Evolutionary conservation across 192 early-diverging fungal species (phyloP), one percentile per base, ranked within the genome.

Genomic region (Coemansia sp.): DNA sequence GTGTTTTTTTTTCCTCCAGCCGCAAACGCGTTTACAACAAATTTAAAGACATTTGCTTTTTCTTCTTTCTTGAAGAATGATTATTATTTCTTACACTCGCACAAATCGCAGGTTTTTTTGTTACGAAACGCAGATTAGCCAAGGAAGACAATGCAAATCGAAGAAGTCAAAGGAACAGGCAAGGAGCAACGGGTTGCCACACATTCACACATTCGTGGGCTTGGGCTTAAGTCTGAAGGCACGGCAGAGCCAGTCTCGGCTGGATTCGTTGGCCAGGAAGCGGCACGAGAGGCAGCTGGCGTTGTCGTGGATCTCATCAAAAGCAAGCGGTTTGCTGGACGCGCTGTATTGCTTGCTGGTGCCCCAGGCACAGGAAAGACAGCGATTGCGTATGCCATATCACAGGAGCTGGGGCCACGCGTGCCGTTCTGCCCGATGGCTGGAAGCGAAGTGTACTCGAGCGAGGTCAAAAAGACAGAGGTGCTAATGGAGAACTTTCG

Each of bases 381-480:
- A 0, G 97, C 97, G 4, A 87, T 99, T 58, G 97, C 97, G 0
- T 87, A 98, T 48, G 95, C 97, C 0, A 88, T 98, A 62, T 89
- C 95, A 34, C 95, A 98, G 74, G 97, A 99, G 68, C 87, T 99
- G 46, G 97, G 97, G 3, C 87, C 92, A 43, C 95, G 97, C 65
- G 97, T 99, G n/a, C 97, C 97, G 22, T 99, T 99, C 78, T 95
- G 95, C 65, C 97, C 95, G 42, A 98, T 98, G 93, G 95, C 97
- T 10, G 97, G 97, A 43, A 93, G 91, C 79, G 95, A 99, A 75
- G 97, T 98, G 17, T 99, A 92, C 79, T 97, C 95, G 34, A 88
- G 90, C 46, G 97, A 99, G 76, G 92, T 99, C 56, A 99, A 99
- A 74, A 99, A 99, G 84, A 98, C 97, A 0, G 97, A 97, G 73